Evolutionary conservation across 2,329 filamentous ascomycete species (phyloP).

Genomic region (Colletotrichum sp.): DNA sequence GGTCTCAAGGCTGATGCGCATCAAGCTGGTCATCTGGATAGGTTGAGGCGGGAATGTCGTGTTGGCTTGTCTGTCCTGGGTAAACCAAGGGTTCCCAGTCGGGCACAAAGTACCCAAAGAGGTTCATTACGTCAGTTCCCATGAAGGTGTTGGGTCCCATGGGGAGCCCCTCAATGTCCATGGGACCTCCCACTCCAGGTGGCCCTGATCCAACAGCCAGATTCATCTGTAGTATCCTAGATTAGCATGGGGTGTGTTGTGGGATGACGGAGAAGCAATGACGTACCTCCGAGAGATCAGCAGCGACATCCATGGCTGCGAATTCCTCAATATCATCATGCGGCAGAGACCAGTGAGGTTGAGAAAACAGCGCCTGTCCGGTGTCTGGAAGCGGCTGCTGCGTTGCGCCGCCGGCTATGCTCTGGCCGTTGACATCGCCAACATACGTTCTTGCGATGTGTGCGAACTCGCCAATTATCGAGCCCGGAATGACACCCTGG

Average conservation of each 20-base stretch:
- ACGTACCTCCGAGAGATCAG: neutral
- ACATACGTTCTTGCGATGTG: slow-evolving; percentile 46
- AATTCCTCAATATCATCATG: neutral
- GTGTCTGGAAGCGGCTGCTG: neutral
- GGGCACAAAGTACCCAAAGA: slow-evolving; percentile 27
- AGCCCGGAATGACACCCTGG: slow-evolving; percentile 36
- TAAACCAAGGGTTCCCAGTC: slow-evolving; percentile 26
- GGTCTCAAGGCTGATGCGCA: neutral
- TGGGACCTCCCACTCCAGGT: slow-evolving; percentile 1
- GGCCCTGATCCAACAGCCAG: neutral
- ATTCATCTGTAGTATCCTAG: neutral
- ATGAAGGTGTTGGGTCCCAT: neutral
- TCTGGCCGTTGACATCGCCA: slow-evolving; percentile 21
- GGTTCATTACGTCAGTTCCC: slow-evolving; percentile 30
- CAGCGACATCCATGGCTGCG: neutral
- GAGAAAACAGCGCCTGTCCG: neutral
- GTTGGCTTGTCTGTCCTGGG: neutral
- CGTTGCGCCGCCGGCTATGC: neutral
- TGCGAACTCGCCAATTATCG: slow-evolving; percentile 41
- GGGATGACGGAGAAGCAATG: accelerated
- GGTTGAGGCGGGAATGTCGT: neutral
- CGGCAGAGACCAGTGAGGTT: neutral
- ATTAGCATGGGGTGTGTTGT: neutral
- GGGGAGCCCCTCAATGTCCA: slow-evolving; percentile 10
- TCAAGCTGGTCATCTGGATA: neutral